Conservation (phyloP, 768 basidiomycete species). For the Podaxis pistillaris region DNA sequence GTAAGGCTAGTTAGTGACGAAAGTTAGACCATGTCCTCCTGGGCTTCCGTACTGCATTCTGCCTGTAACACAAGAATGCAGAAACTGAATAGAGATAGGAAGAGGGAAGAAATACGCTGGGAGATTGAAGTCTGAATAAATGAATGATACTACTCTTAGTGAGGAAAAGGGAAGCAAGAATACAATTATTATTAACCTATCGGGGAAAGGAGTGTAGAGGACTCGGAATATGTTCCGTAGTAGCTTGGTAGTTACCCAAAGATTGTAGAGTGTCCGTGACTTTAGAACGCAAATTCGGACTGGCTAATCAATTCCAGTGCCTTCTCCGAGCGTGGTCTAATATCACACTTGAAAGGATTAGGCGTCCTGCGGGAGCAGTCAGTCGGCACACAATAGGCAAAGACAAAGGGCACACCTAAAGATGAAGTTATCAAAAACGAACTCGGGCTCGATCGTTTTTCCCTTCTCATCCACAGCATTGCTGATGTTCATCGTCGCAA, state of each 20-base stretch:
- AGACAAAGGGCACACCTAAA: constrained; percentile 45
- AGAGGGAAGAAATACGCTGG: neutral
- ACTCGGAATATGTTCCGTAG: neutral
- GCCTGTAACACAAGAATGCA: neutral
- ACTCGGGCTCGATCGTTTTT: constrained; percentile 42
- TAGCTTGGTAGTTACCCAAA: neutral
- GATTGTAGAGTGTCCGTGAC: neutral
- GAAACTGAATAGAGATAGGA: neutral
- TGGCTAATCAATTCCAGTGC: constrained; percentile 38
- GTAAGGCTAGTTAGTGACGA: no score
- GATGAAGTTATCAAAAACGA: constrained; percentile 57
- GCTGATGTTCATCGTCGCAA: constrained; percentile 56
- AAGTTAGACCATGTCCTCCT: no score
- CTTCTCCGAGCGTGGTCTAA: constrained; percentile 49
- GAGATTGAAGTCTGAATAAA: neutral
- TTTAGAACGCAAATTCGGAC: constrained; percentile 19
- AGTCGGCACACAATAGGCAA: neutral
- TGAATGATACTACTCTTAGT: neutral
- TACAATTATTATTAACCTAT: neutral
- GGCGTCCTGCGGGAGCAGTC: constrained; percentile 35
- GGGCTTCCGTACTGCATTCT: neutral
- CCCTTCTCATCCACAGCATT: constrained; percentile 52
- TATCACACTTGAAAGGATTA: constrained; percentile 45
- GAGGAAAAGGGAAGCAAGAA: neutral
- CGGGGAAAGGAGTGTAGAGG: neutral